phyloP scores from a whole-genome alignment of 805 yeast species.

The Candida boleticola region DNA sequence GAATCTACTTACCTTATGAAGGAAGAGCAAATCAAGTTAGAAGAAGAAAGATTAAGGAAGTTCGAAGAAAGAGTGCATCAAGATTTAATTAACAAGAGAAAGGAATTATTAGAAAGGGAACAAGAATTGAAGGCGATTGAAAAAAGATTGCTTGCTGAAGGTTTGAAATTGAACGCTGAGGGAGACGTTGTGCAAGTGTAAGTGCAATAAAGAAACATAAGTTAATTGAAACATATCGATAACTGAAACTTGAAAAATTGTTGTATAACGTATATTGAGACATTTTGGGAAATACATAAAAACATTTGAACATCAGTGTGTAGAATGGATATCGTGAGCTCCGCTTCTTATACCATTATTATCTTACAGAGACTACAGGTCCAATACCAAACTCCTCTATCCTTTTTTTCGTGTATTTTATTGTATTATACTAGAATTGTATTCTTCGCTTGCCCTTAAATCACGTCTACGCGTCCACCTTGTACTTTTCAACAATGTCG shows the following conservation, averaged over 20 bases:
- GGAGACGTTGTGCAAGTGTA: constrained; percentile 29
- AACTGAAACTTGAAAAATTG: too few relatives aligned
- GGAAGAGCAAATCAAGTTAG: constrained; percentile 86
- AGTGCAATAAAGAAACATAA: constrained; percentile 14
- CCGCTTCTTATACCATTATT: too few relatives aligned
- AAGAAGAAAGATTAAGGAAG: constrained; percentile 82
- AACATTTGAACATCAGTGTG: too few relatives aligned
- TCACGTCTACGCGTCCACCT: constrained; percentile 7
- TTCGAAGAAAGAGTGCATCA: constrained; percentile 89
- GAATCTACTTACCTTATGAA: constrained; percentile 47
- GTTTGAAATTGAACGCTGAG: constrained; percentile 40
- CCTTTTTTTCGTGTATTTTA: too few relatives aligned
- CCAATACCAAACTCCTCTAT: too few relatives aligned
- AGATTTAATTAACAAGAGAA: constrained; percentile 75
- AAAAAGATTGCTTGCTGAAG: constrained; percentile 61
- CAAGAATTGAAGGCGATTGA: constrained; percentile 81
- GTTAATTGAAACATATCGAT: too few relatives aligned
- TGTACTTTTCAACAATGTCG: constrained; percentile 62
- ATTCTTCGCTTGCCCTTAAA: too few relatives aligned
- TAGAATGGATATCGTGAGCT: too few relatives aligned
- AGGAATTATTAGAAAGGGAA: constrained; percentile 82
- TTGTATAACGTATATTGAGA: too few relatives aligned
- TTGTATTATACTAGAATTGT: too few relatives aligned
- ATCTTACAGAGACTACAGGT: too few relatives aligned
- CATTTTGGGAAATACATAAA: too few relatives aligned